Percentiles rank a stretch among this genome's conserved stretches.
phyloP scores from a whole-genome alignment of 2,329 filamentous ascomycete species.

The Penicillium sp. region DNA sequence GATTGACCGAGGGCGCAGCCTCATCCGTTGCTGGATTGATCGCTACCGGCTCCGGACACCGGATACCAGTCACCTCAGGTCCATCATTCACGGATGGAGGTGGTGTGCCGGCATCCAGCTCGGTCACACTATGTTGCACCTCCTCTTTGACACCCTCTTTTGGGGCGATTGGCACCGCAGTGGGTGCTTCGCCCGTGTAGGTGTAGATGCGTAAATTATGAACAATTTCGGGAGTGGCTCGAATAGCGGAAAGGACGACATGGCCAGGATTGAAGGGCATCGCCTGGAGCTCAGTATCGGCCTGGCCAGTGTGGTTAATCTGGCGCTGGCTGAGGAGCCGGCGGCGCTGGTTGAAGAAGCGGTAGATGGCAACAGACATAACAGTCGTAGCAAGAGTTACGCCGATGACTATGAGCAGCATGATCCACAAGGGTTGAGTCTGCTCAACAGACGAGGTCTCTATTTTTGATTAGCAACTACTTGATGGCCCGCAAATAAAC shows the following conservation, averaged over 20 bases:
- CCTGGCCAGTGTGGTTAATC: constrained; percentile 65
- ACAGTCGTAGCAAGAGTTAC: constrained; percentile 67
- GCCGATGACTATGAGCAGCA: constrained; percentile 72
- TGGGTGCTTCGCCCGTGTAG: constrained; percentile 51
- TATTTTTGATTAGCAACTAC: constrained; percentile 47
- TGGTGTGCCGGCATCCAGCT: constrained; percentile 1
- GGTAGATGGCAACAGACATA: constrained; percentile 64
- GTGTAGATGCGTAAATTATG: constrained; percentile 72
- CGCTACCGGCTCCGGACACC: constrained; percentile 12
- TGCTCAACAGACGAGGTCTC: constrained; percentile 39
- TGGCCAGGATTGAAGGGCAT: constrained; percentile 57
- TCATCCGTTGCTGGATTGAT: constrained; percentile 6
- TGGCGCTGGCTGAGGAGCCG: constrained; percentile 62
- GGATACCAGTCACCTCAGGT: not conserved
- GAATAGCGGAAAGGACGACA: constrained; percentile 43
- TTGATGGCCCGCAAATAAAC: not conserved
- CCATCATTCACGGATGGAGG: not conserved
- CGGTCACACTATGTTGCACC: not conserved
- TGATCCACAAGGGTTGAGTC: constrained; percentile 72
- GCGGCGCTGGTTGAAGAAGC: constrained; percentile 67
- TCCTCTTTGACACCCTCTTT: not conserved
- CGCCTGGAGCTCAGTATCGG: constrained; percentile 80
- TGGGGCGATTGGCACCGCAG: not conserved
- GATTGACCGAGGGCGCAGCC: constrained; percentile 6
- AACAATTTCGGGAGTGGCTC: constrained; percentile 67